Percentiles rank a stretch among this genome's conserved stretches.
These are phyloP conservation scores for Meira nashicola DNA, from an alignment of 1,284 basidiomycete species.

Conservation along the genomic window DNA sequence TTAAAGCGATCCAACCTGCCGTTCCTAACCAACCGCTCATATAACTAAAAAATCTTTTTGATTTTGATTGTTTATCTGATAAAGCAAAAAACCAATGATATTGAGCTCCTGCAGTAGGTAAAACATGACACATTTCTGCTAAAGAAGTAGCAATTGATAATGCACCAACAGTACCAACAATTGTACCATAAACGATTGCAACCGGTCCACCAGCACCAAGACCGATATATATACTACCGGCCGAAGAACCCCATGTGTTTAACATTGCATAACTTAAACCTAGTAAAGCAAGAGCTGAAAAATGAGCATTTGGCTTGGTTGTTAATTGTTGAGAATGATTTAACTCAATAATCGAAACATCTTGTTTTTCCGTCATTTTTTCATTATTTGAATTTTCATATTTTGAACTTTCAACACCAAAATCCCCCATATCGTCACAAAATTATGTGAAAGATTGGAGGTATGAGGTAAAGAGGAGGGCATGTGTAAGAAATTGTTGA, in stretches of 20 bases:
- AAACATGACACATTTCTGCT: slow-evolving; percentile 49
- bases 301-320: no score
- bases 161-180: slow-evolving; percentile 49
- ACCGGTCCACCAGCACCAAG: slow-evolving; percentile 52
- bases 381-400: no score
- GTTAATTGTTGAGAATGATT: no score
- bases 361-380: no score
- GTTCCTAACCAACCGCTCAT: slow-evolving; percentile 36
- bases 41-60: slow-evolving; percentile 37
- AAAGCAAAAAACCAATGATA: slow-evolving; percentile 26
- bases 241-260: slow-evolving; percentile 24
- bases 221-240: slow-evolving; percentile 26
- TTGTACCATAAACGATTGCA: slow-evolving; percentile 53
- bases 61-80: slow-evolving; percentile 14
- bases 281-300: slow-evolving; percentile 22
- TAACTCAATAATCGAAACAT: no score
- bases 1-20: slow-evolving; percentile 54
- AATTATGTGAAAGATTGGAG: no score
- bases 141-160: slow-evolving; percentile 49
- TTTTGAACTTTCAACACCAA: no score
- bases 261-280: slow-evolving; percentile 28
- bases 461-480: no score
- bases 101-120: slow-evolving; percentile 51
- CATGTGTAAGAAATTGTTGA: no score
- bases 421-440: no score